These are phyloP conservation scores for Barbarea vulgaris DNA, from an alignment of 345 rosid species.

Conservation along the genomic window DNA sequence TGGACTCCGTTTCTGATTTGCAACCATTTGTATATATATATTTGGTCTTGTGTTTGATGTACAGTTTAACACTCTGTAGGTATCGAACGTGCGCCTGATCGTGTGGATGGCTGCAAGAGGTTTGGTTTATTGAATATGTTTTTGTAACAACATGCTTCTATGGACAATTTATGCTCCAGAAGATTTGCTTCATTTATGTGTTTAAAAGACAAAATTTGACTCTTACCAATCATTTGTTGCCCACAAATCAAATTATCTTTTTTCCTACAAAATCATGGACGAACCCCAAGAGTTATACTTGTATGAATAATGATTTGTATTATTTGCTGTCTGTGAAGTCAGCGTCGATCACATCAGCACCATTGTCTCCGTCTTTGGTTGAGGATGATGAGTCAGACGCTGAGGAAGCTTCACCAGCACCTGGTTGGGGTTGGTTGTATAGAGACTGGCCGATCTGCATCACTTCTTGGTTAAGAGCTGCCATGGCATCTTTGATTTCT, in stretches of 20 bases:
- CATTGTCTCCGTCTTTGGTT: conserved; percentile 53
- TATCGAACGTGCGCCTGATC: background rate
- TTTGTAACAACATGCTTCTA: background rate
- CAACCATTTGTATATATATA: background rate
- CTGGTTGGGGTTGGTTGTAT: conserved; percentile 82
- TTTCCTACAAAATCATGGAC: conserved; percentile 1
- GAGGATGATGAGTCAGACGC: conserved; percentile 33
- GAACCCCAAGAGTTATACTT: background rate
- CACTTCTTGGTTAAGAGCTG: conserved; percentile 90
- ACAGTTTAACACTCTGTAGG: background rate
- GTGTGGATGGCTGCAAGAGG: conserved; percentile 4
- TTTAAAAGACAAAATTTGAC: conserved; percentile 7
- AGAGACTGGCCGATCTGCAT: conserved; percentile 95
- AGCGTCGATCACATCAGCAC: conserved; percentile 78
- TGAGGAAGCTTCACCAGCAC: conserved; percentile 51
- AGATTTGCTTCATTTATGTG: background rate
- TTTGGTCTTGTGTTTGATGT: conserved; percentile 21
- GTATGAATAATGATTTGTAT: conserved; percentile 9
- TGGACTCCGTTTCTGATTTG: conserved; percentile 15
- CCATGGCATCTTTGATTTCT: conserved; percentile 76
- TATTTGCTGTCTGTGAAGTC: conserved; percentile 88
- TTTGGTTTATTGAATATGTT: conserved; percentile 6
- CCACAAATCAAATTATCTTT: background rate
- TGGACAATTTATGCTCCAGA: background rate
- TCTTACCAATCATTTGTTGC: background rate